Evolutionary conservation across 192 early-diverging fungal genomes (phyloP), one percentile per base, ranked within the genome.

Genomic region (Coemansia sp.): DNA sequence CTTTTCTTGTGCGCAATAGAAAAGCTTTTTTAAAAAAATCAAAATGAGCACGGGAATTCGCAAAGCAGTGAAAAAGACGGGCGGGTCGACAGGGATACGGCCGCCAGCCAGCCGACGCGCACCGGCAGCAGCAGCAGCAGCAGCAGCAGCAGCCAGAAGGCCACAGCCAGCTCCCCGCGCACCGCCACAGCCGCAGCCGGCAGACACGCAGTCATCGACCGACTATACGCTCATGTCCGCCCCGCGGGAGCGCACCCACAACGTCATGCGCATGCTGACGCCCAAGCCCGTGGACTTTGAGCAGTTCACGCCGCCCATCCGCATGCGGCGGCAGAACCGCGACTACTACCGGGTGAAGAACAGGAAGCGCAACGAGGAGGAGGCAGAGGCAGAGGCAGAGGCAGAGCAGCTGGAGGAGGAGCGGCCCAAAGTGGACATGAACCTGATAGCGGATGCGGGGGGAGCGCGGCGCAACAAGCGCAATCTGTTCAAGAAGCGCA

Each of bases 401-500:
- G 55, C 8, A 3, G 42, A 46, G 2, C 37, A 14, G 28, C 35
- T 57, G 35, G 52, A 50, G 53, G 48, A 43, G 14, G 66, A 71
- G 52, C 52, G 68, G 20, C 64, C 78, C 16, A 80, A 80, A 47
- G 68, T 60, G 1, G 78, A 80, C 45, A 87, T 84, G 5, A 79
- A 83, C 11, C 49, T 86, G 18, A 89, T 89, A 57, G 88, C 89
- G 6, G 88, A 88, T 2, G 76, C 80, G 47, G 88, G 88, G 18
- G 85, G 87, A 2, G 89, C 88, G 36, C 83, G 81, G 9, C 80
- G 86, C 15, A 89, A 91, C 63, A 87, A 86, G 49, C 80, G 88
- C 61, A 88, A 86, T 57, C 46, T 91, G 39, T 91, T 91, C 54
- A 89, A 89, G 64, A 89, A 88, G 63, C 80, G 84, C 8, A 91